Percentiles rank a stretch among this genome's conserved stretches.
phyloP scores from a whole-genome alignment of 306 rosid genomes.

The Vigna radiata region DNA sequence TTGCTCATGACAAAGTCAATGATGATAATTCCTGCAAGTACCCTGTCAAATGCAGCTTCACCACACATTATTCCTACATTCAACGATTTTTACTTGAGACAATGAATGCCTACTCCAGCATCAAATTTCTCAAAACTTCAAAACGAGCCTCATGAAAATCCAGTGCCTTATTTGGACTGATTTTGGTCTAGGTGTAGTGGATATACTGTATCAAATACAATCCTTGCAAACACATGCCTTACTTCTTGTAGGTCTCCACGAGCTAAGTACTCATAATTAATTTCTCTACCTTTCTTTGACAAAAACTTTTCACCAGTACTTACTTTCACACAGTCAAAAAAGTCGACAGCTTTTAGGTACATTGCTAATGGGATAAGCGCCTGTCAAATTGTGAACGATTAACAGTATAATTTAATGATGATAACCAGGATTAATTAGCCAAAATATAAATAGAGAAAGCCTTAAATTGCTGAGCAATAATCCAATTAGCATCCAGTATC shows the following conservation, averaged over 20 bases:
- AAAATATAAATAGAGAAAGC: conserved; percentile 24
- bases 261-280: conserved; percentile 62
- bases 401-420: conserved; percentile 27
- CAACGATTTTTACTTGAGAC: background rate
- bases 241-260: conserved; percentile 60
- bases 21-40: conserved; percentile 25
- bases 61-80: conserved; percentile 28
- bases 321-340: conserved; percentile 58
- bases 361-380: conserved; percentile 71
- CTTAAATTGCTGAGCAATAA: conserved; percentile 11
- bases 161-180: conserved; percentile 32
- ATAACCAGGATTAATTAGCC: background rate
- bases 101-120: background rate
- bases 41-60: conserved; percentile 33
- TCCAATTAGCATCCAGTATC: conserved; percentile 33
- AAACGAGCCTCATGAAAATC: conserved; percentile 19
- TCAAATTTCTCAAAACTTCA: conserved; percentile 36
- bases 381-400: conserved; percentile 56
- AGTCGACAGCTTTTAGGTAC: conserved; percentile 58
- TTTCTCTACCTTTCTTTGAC: conserved; percentile 64
- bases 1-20: conserved; percentile 13
- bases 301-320: conserved; percentile 41
- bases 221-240: conserved; percentile 74
- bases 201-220: conserved; percentile 74
- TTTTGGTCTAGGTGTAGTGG: conserved; percentile 51